Evolutionary conservation across 768 basidiomycete species (phyloP).

Genomic region (Tylopilus rubrobrunneus): DNA sequence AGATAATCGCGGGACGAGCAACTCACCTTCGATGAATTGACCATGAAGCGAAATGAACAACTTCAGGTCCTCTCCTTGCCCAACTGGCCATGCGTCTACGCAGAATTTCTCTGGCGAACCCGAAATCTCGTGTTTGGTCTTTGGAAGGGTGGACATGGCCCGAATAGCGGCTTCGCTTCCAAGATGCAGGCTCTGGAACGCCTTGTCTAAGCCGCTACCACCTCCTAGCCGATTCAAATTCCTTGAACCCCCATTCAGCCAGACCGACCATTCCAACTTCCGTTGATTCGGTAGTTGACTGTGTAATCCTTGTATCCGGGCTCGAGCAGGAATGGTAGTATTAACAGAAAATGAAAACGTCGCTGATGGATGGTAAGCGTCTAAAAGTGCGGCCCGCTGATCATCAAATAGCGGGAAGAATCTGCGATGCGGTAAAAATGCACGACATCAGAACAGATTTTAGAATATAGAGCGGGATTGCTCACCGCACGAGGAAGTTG

Average conservation of each 20-base stretch:
- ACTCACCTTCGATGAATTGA: conserved; percentile 85
- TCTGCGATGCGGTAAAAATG: conserved; percentile 34
- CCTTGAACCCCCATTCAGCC: conserved; percentile 64
- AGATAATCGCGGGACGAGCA: conserved; percentile 8
- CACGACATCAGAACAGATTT: conserved; percentile 2
- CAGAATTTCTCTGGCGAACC: conserved; percentile 80
- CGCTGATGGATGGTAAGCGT: conserved; percentile 80
- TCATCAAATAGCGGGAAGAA: conserved; percentile 85
- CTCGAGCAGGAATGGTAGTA: conserved; percentile 75
- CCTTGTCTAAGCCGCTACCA: conserved; percentile 56
- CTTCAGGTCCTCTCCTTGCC: conserved; percentile 51
- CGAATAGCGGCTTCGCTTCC: conserved; percentile 63
- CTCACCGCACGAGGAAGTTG: conserved; percentile 75
- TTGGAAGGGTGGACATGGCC: conserved; percentile 62
- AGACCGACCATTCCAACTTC: conserved; percentile 74
- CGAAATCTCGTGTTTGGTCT: conserved; percentile 78
- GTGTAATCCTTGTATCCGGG: conserved; percentile 68
- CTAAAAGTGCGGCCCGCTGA: conserved; percentile 59
- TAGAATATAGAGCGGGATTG: conserved; percentile 5
- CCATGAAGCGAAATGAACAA: conserved; percentile 79
- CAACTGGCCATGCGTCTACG: conserved; percentile 80
- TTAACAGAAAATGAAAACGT: conserved; percentile 90
- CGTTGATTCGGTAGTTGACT: conserved; percentile 75
- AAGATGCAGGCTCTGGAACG: conserved; percentile 63
- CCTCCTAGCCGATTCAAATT: conserved; percentile 70